Conservation (phyloP, 139 green algal species). For the Chara braunii region DNA sequence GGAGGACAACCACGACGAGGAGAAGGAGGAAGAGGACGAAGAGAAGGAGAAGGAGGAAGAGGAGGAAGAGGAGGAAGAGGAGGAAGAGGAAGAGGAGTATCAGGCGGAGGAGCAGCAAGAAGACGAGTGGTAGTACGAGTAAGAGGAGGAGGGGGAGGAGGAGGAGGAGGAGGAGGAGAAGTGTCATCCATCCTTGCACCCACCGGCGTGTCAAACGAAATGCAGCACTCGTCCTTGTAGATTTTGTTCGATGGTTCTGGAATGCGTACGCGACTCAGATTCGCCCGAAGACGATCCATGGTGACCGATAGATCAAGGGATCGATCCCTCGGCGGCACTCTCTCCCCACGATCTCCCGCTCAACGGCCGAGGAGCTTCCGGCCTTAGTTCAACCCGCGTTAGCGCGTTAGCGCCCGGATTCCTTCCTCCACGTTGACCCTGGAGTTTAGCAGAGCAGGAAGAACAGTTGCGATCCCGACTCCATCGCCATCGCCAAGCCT, state of each 20-base stretch:
- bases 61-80: no score
- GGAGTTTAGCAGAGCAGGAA: not conserved
- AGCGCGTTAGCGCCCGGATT: not conserved
- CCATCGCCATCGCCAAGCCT: not conserved
- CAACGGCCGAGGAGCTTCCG: not conserved
- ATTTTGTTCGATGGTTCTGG: conserved; percentile 12
- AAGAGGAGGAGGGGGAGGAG: no score
- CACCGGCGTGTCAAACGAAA: conserved; percentile 59
- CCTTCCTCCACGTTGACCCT: not conserved
- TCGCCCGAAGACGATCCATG: conserved; percentile 17
- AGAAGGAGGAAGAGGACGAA: no score
- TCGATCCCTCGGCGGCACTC: not conserved
- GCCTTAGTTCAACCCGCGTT: not conserved
- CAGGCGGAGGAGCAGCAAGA: no score
- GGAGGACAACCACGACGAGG: no score
- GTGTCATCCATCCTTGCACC: conserved; percentile 14
- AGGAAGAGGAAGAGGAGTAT: no score
- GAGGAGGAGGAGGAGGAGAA: no score
- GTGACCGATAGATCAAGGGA: not conserved
- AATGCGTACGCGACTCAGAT: conserved; percentile 18
- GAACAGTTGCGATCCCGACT: not conserved
- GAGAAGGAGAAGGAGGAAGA: no score
- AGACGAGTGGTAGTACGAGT: no score
- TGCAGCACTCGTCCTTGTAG: conserved; percentile 49
- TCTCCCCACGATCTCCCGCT: not conserved